Conservation (phyloP, 345 rosid genomes). For the Noccaea bulbosa region DNA sequence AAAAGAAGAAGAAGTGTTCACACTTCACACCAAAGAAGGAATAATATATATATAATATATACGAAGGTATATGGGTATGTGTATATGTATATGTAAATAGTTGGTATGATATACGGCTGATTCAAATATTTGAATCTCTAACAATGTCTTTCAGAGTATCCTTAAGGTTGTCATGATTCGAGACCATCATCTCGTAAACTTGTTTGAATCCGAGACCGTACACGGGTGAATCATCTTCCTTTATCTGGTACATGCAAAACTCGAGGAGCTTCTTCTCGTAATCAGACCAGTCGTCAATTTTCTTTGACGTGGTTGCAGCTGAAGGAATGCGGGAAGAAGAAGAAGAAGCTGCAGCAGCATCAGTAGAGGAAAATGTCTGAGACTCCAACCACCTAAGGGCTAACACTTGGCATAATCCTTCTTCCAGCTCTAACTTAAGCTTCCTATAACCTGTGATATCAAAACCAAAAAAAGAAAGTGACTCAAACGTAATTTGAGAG, state of each 20-base stretch:
- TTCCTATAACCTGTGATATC: conserved; percentile 33
- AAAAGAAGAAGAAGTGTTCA: too few species aligned
- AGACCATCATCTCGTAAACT: conserved; percentile 59
- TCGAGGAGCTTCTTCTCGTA: conserved; percentile 65
- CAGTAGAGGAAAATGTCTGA: conserved; percentile 56
- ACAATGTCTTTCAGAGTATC: conserved; percentile 50
- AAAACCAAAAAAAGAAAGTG: neutral
- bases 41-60: too few species aligned
- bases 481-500: too few species aligned
- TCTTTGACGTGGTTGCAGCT: conserved; percentile 53
- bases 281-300: conserved; percentile 53
- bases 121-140: conserved; percentile 6
- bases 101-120: neutral
- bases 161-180: conserved; percentile 48
- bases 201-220: conserved; percentile 75
- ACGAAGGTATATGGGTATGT: too few species aligned
- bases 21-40: too few species aligned
- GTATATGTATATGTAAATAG: neutral
- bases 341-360: conserved; percentile 38
- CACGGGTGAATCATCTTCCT: conserved; percentile 64
- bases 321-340: conserved; percentile 42
- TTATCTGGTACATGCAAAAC: conserved; percentile 73
- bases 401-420: conserved; percentile 91
- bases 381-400: conserved; percentile 89
- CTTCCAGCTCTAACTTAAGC: conserved; percentile 77